Base-by-base conservation (phyloP, 1,284 basidiomycete genomes). In the Trichosporon coremiiforme region DNA sequence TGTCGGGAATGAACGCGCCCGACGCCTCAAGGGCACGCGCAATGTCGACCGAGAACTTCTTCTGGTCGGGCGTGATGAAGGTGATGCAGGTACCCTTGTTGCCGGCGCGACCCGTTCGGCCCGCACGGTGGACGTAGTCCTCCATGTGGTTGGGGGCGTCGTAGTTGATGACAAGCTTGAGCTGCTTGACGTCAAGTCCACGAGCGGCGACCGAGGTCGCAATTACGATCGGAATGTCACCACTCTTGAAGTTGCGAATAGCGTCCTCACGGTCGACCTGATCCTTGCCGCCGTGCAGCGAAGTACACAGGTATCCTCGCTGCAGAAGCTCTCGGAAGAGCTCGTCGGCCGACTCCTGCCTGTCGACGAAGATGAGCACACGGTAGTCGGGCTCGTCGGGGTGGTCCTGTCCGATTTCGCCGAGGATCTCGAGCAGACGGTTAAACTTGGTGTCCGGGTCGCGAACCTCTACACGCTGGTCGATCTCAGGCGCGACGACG, bases 61-160 rank as follows among this genome's bases (percentile, higher is more conserved):
- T 97, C 83, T 99, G 97, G 78, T 99, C 94, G 1, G 94, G 92
- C 6, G 96, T 97, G 77, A 99, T 93, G 81, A 99, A 99, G 0
- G 97, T 98, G 71, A 99, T 91, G 79, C 96, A 98, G 29, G 94
- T 97, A 53, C 97, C 97, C 81, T 93, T 97, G 84, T 99, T 98
- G 8, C 97, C 97, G 7, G 97, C 97, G 73, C 97, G 89, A 17
- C 97, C 97, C 0, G 98, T 99, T 71, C 97, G 90, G 38, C 97
- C 97, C 17, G 97, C 97, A 69, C 97, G 94, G 83, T 99, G 97
- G 13, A 99, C 96, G 79, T 99, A 99, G 82, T 99, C 98, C 80
- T 99, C 97, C 94, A 99, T 96, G 81, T 99, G 97, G 81, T 98
- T 99, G 7, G 98, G 97, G 7, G 91, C 92, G 83, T 99, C 97